Evolutionary conservation across 2,329 filamentous ascomycete species (phyloP), one percentile per base, ranked within the genome.

Genomic region (Dothiorella sarmentorum): DNA sequence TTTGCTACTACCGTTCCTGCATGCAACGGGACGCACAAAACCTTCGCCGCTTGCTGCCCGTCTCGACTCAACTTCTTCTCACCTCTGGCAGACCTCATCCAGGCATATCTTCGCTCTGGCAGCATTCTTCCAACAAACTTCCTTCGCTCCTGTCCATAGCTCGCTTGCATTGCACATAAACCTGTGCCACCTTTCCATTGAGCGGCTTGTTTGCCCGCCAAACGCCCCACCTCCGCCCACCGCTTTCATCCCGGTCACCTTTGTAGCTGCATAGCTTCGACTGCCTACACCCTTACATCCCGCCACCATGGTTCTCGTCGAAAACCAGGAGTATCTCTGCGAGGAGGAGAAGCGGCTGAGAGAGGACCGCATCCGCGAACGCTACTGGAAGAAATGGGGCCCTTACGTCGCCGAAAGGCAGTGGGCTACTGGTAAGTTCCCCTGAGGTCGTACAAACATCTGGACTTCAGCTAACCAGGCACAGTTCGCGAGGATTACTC

Each of bases 321-420:
- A 96, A 75, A 85, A 88, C 70, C 85, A 94, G 75, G 89, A 94
- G 71, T 92, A 91, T 75, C 82, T 93, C 71, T 91, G 89, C 61
- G 87, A 89, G 74, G 93, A 97, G 77, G 93, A 97, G 80, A 89
- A 88, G 74, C 88, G 94, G 51, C 82, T 97, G 66, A 88, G 88
- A 70, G 85, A 96, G 70, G 93, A 97, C 75, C 85, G 86, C 61
- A 85, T 93, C 64, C 87, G 87, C 63, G 83, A 77, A 64, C 93
- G 90, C 74, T 97, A 97, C 79, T 97, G 93, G 93, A 97, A 97
- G 84, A 91, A 88, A 85, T 97, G 92, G 91, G 93, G 93, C 58
- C 88, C 92, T 22, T 97, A 97, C 70, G 87, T 96, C 67, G 86
- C 92, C 58, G 93, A 97, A 79, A 82, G 92, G 70, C 92, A 97